Percentiles rank a stretch among this genome's conserved stretches.
These are phyloP conservation scores for Coprinellus aureogranulatus DNA, from an alignment of 768 basidiomycete species.

Conservation along the genomic window DNA sequence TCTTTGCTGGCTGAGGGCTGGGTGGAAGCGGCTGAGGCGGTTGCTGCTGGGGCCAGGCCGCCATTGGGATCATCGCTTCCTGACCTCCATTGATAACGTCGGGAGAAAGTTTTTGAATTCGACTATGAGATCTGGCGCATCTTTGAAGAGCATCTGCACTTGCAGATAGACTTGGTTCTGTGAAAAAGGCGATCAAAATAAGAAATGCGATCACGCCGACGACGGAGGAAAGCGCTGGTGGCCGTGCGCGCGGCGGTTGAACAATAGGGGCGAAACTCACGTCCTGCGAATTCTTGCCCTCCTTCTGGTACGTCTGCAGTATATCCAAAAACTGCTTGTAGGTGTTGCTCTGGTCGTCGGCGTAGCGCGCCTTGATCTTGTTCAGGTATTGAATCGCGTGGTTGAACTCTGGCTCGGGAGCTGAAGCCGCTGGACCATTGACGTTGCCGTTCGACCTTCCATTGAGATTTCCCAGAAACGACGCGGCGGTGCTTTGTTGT, in stretches of 20 bases:
- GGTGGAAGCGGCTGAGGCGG: neutral
- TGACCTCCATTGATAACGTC: conserved; percentile 49
- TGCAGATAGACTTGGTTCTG: conserved; percentile 78
- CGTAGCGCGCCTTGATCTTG: conserved; percentile 93
- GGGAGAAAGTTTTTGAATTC: conserved; percentile 85
- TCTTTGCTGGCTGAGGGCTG: conserved; percentile 41
- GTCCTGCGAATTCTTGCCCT: conserved; percentile 69
- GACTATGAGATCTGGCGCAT: conserved; percentile 72
- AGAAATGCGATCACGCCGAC: conserved; percentile 3
- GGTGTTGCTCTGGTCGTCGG: conserved; percentile 87
- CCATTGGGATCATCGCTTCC: conserved; percentile 25
- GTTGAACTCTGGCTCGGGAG: conserved; percentile 60
- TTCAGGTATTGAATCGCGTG: conserved; percentile 97
- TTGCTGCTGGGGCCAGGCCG: conserved; percentile 29
- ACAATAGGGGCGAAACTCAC: conserved; percentile 41
- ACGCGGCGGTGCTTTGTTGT: conserved; percentile 57
- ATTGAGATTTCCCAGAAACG: conserved; percentile 61
- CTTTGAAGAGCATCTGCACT: conserved; percentile 78
- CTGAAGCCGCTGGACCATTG: neutral
- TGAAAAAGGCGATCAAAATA: conserved; percentile 10
- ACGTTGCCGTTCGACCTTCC: conserved; percentile 37
- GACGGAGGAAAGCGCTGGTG: neutral
- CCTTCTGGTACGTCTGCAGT: conserved; percentile 83
- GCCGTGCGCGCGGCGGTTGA: neutral
- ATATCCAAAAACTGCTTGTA: conserved; percentile 91